Evolutionary conservation across 805 yeast species (phyloP).

Genomic region (Spathaspora passalidarum): DNA sequence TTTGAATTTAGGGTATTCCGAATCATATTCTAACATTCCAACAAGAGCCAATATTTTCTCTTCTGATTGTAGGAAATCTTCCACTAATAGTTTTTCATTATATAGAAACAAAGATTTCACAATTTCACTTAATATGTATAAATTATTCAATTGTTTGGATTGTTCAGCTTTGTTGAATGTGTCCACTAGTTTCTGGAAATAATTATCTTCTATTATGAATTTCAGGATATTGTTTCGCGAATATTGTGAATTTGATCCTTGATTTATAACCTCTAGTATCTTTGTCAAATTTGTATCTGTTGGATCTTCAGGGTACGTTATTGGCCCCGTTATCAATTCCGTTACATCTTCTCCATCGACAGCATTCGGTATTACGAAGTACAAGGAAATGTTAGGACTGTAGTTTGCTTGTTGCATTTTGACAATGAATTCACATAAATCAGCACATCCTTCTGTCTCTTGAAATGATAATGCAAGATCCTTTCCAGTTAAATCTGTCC

Average conservation of each 20-base stretch:
- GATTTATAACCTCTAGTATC: conserved; percentile 55
- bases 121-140: conserved; percentile 70
- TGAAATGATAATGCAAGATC: conserved; percentile 91
- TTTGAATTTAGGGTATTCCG: conserved; percentile 76
- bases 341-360: conserved; percentile 51
- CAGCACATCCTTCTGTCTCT: conserved; percentile 85
- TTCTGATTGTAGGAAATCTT: conserved; percentile 30
- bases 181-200: conserved; percentile 48
- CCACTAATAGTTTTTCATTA: conserved; percentile 52
- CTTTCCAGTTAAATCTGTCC: conserved; percentile 76
- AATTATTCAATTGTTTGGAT: conserved; percentile 46
- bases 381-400: conserved; percentile 64
- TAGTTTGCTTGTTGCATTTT: conserved; percentile 54
- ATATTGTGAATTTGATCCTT: conserved; percentile 58
- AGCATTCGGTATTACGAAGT: conserved; percentile 54
- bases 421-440: conserved; percentile 76
- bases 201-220: conserved; percentile 52
- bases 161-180: conserved; percentile 58
- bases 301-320: conserved; percentile 61
- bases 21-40: conserved; percentile 85
- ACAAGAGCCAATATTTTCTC: conserved; percentile 48
- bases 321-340: conserved; percentile 80
- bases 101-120: conserved; percentile 67
- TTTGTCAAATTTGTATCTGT: conserved; percentile 47
- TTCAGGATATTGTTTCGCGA: conserved; percentile 59